These are phyloP conservation scores for Moelleriella libera DNA, from an alignment of 2,329 filamentous ascomycete genomes.

Conservation along the genomic window DNA sequence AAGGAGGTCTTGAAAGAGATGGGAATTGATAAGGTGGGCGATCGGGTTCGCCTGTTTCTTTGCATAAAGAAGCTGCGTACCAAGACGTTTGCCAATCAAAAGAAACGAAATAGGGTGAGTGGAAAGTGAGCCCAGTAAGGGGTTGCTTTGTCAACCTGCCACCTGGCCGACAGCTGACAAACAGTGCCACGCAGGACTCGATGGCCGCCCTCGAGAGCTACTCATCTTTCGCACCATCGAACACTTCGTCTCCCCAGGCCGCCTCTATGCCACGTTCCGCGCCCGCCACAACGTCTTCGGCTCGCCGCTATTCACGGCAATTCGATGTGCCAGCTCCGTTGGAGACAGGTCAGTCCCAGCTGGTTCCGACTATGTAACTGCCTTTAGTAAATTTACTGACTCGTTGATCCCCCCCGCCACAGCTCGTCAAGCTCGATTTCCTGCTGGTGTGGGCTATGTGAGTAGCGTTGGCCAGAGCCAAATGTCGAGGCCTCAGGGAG, in stretches of 20 bases:
- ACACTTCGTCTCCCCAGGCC: constrained; percentile 35
- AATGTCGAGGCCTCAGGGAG: constrained; percentile 1
- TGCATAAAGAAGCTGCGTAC: constrained; percentile 73
- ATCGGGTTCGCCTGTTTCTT: constrained; percentile 80
- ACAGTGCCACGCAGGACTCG: constrained; percentile 48
- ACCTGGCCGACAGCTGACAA: constrained; percentile 1
- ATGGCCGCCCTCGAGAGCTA: constrained; percentile 63
- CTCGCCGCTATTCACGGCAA: constrained; percentile 52
- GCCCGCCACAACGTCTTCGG: constrained; percentile 18
- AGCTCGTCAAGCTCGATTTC: constrained; percentile 40
- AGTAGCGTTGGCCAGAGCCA: constrained; percentile 32
- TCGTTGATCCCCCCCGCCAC: constrained; percentile 23
- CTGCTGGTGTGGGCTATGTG: constrained; percentile 31
- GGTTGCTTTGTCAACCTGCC: not conserved
- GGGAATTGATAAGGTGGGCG: constrained; percentile 95
- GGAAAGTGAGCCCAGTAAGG: constrained; percentile 1
- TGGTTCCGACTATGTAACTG: not conserved
- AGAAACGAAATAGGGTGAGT: constrained; percentile 73
- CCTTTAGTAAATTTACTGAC: not conserved
- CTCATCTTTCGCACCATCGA: constrained; percentile 22
- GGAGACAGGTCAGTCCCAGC: constrained; percentile 27
- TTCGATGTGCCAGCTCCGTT: constrained; percentile 33
- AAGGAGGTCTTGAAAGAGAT: constrained; percentile 94
- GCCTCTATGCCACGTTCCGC: constrained; percentile 37
- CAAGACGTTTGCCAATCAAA: constrained; percentile 61